Evolutionary conservation across 148 eudicot genomes (phyloP).

Genomic region (Rheum nobile): DNA sequence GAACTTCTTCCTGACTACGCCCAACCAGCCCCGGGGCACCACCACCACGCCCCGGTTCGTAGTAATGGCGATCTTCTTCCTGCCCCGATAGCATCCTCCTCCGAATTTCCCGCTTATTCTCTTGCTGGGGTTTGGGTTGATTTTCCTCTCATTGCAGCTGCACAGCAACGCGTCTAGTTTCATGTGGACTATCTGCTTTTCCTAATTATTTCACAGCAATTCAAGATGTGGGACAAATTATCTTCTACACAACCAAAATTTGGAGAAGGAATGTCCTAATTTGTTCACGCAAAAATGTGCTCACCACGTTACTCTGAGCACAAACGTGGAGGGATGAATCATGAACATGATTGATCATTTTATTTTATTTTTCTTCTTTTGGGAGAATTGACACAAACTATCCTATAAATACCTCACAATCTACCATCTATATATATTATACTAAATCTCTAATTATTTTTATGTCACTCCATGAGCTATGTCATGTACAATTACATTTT

Average conservation of each 20-base stretch:
- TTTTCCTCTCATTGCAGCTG: neutral
- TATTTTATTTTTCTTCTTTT: too few species aligned
- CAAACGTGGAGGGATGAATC: neutral
- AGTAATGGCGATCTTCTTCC: neutral
- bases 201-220: neutral
- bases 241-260: neutral
- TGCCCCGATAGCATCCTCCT: neutral
- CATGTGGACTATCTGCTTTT: neutral
- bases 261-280: neutral
- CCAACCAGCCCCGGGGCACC: slow-evolving; percentile 4
- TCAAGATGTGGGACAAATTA: neutral
- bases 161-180: slow-evolving; percentile 2
- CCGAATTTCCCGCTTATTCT: neutral
- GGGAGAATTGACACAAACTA: too few species aligned
- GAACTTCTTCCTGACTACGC: neutral
- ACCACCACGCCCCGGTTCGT: neutral
- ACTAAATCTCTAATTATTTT: too few species aligned
- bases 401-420: too few species aligned
- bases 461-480: too few species aligned
- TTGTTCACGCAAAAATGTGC: neutral
- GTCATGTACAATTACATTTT: too few species aligned
- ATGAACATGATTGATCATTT: neutral
- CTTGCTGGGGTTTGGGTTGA: neutral
- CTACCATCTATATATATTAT: too few species aligned
- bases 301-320: neutral